phyloP scores from a whole-genome alignment of 352 stramenopile genomes.

The Phytophthora melonis region DNA sequence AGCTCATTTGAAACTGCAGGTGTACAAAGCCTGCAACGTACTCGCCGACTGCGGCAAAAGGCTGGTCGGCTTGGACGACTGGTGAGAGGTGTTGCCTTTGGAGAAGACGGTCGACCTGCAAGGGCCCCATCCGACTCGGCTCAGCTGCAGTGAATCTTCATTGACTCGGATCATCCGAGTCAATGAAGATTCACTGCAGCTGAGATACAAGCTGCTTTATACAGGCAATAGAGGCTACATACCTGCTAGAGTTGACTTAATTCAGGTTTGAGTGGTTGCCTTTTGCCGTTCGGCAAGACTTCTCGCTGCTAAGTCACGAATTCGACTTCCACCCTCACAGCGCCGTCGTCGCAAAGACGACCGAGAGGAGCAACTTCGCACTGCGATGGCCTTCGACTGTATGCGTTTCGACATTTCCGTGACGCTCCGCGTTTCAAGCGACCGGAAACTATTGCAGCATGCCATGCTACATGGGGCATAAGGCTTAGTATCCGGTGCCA shows the following conservation, averaged over 20 bases:
- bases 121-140: too few relatives aligned
- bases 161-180: too few relatives aligned
- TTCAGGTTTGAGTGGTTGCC: too few relatives aligned
- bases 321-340: background rate
- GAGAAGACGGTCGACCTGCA: background rate
- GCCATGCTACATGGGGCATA: background rate
- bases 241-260: background rate
- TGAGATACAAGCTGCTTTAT: background rate
- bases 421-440: background rate
- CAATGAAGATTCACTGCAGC: background rate
- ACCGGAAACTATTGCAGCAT: background rate
- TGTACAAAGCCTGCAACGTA: background rate
- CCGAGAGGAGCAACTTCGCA: too few relatives aligned
- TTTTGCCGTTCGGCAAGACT: background rate
- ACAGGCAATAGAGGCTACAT: background rate
- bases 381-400: background rate
- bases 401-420: background rate
- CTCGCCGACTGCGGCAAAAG: background rate
- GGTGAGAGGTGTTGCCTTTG: background rate
- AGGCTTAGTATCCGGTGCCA: background rate
- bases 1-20: background rate
- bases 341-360: background rate
- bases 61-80: background rate
- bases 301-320: slow-evolving; percentile 2
- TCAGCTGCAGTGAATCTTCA: too few relatives aligned